Conservation (phyloP, 2,329 filamentous ascomycete genomes). For the Ceratocystiopsis sp. region DNA sequence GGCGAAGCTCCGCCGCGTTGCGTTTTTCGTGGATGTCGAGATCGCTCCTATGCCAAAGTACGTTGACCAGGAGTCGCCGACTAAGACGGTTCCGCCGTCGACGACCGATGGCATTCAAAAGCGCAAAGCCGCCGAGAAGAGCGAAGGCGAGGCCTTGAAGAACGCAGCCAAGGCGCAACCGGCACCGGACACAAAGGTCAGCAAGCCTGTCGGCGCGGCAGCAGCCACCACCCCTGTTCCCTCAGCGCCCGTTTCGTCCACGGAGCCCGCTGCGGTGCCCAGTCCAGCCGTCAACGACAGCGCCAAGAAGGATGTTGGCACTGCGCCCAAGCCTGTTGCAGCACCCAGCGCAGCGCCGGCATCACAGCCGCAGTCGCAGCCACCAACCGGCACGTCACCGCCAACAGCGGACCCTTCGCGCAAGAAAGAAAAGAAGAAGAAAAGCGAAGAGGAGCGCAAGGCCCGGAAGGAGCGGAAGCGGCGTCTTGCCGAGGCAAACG, state of each 20-base stretch:
- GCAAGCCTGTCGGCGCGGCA: too few relatives aligned
- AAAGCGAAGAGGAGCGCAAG: slow-evolving; percentile 81
- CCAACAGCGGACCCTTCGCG: slow-evolving; percentile 12
- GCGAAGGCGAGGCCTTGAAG: slow-evolving; percentile 60
- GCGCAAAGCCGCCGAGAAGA: slow-evolving; percentile 47
- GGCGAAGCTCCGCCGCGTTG: slow-evolving; percentile 68
- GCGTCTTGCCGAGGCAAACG: slow-evolving; percentile 72
- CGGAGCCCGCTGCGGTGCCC: too few relatives aligned
- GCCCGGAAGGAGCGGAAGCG: slow-evolving; percentile 82
- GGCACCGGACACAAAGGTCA: too few relatives aligned
- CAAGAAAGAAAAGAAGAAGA: slow-evolving; percentile 94
- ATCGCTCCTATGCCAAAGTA: slow-evolving; percentile 80
- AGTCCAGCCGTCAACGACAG: too few relatives aligned
- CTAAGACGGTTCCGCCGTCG: slow-evolving; percentile 23
- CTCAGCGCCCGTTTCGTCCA: too few relatives aligned
- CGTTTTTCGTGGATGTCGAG: slow-evolving; percentile 94
- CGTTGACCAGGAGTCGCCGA: slow-evolving; percentile 36
- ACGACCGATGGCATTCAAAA: slow-evolving; percentile 39
- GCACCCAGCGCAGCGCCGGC: too few relatives aligned
- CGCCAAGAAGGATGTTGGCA: too few relatives aligned
- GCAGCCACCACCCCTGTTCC: too few relatives aligned
- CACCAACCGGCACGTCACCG: slow-evolving; percentile 9
- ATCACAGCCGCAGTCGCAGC: too few relatives aligned
- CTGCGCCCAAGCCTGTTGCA: too few relatives aligned
- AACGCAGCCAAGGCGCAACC: slow-evolving; percentile 35